A percentile compares a stretch with the other conserved stretches of the same genome.
Evolutionary conservation across 2,329 filamentous ascomycete genomes (phyloP).

Genomic region (Teratosphaeria epicoccoides): DNA sequence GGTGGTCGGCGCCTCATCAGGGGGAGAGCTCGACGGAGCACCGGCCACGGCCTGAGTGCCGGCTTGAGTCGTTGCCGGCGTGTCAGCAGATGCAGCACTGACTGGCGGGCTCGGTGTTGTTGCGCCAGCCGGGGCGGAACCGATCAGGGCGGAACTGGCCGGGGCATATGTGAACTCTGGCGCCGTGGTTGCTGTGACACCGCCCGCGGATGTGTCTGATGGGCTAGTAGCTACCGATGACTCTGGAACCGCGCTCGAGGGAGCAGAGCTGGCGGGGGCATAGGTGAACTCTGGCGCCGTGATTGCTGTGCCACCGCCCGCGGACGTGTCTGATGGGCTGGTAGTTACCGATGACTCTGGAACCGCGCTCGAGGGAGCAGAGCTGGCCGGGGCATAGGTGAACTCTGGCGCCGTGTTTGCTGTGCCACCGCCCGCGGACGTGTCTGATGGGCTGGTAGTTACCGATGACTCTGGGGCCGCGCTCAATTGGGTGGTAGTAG

Average conservation of each 20-base stretch:
- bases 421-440: neutral
- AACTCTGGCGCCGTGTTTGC: neutral
- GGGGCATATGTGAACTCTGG: neutral
- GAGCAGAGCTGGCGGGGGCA: neutral
- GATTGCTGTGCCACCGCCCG: neutral
- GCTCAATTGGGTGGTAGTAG: neutral
- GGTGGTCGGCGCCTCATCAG: neutral
- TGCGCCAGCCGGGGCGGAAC: neutral
- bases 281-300: neutral
- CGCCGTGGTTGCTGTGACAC: neutral
- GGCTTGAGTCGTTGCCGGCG: neutral
- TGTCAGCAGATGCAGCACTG: neutral
- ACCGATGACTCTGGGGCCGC: neutral
- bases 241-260: neutral
- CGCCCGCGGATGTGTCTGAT: neutral
- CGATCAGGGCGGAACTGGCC: neutral
- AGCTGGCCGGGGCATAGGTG: neutral
- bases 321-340: neutral
- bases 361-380: no score
- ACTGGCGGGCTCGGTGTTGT: neutral
- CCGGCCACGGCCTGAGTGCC: neutral
- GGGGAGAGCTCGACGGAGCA: neutral
- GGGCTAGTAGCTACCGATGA: neutral
- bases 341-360: no score
- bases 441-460: neutral